Percentiles rank a stretch among this genome's conserved stretches.
Conservation (phyloP, 305 asterid species). For the Andrographis paniculata region DNA sequence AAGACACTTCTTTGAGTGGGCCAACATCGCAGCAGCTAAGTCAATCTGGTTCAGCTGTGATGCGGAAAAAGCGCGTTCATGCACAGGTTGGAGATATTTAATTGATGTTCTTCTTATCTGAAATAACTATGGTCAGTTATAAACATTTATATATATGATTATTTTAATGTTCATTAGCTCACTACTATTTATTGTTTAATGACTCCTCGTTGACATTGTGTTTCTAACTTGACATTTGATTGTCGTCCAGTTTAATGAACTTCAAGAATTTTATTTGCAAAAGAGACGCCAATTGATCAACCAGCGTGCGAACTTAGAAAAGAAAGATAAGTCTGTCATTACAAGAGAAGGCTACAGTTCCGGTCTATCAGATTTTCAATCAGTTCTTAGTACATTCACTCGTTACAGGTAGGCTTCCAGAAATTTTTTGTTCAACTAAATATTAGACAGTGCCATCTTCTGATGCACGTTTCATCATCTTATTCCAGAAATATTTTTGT, state of each 20-base stretch:
- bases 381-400: conserved; percentile 65
- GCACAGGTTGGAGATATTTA: conserved; percentile 52
- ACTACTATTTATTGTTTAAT: no score
- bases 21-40: conserved; percentile 48
- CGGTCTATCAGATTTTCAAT: conserved; percentile 68
- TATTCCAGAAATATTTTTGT: background rate
- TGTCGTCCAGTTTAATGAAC: conserved; percentile 51
- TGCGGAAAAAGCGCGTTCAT: conserved; percentile 66
- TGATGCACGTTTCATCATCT: conserved; percentile 10
- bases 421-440: conserved; percentile 9
- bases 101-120: conserved; percentile 8
- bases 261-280: conserved; percentile 80
- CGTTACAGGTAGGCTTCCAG: conserved; percentile 49
- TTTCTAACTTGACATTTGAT: conserved; percentile 3
- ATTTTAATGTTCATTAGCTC: background rate
- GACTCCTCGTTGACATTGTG: no score
- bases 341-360: conserved; percentile 57
- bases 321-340: conserved; percentile 25
- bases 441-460: conserved; percentile 19
- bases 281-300: conserved; percentile 46
- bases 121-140: no score
- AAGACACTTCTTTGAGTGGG: conserved; percentile 45
- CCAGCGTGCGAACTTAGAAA: conserved; percentile 32
- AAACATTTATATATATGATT: no score
- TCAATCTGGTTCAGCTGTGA: conserved; percentile 59